Evolutionary conservation across 371 early-diverging fungal species (phyloP).

Genomic region (Rhizomucor miehei): DNA sequence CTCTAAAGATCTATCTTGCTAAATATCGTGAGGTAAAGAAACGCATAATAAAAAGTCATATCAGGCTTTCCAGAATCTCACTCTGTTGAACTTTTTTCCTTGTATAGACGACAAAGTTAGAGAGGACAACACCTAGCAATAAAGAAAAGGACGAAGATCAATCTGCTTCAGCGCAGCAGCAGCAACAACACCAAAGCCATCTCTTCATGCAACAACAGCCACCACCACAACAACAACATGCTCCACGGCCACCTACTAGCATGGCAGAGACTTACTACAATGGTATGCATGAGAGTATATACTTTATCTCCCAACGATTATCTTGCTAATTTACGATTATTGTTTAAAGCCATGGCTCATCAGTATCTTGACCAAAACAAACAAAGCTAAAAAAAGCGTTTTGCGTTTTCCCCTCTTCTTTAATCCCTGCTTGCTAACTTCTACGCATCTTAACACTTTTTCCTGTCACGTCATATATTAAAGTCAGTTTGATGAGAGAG

Average conservation of each 20-base stretch:
- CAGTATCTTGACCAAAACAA: conserved; percentile 1
- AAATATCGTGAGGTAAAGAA: conserved; percentile 85
- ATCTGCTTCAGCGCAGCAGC: not conserved
- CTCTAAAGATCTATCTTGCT: conserved; percentile 87
- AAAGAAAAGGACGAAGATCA: conserved; percentile 53
- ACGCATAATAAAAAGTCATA: not conserved
- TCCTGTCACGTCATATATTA: no score
- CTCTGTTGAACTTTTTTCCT: not conserved
- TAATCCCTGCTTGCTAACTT: no score
- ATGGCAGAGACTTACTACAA: conserved; percentile 17
- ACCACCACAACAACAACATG: not conserved
- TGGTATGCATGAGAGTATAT: conserved; percentile 6
- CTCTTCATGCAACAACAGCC: conserved; percentile 13
- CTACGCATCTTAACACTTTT: no score
- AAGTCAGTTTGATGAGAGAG: no score
- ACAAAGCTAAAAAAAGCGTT: no score
- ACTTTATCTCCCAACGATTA: not conserved
- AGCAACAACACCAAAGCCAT: conserved; percentile 18
- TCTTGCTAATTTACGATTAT: not conserved
- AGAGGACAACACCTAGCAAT: conserved; percentile 44
- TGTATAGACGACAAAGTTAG: conserved; percentile 54
- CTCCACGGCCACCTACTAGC: conserved; percentile 5
- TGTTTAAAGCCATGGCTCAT: not conserved
- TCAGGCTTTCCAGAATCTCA: not conserved
- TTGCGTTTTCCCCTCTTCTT: no score